Evolutionary conservation across 441 rosid species (phyloP), one percentile per base, ranked within the genome.

Genomic region (Codiaeum variegatum): DNA sequence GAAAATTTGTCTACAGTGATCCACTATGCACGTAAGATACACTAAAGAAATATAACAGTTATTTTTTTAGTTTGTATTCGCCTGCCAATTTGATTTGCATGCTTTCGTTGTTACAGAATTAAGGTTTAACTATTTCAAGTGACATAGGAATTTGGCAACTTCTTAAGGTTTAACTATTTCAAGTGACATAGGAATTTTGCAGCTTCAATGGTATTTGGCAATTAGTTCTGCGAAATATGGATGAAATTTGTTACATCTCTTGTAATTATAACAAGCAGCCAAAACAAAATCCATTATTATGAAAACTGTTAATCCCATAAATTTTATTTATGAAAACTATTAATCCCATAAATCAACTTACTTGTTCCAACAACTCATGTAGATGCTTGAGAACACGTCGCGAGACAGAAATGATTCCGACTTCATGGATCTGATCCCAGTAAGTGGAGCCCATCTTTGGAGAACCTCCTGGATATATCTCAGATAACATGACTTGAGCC

Each of bases 391-490:
- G 96, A 73, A 96, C 84, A 78, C 88, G 96, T 31, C 91, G 85
- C 72, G 86, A 83, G 55, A 89, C 92, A 78, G 96, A 88, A 73
- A 96, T 88, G 74, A 91, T 67, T 75, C 84, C 94, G 58, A 90
- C 90, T 86, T 93, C 97, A 66, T 81, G 93, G 82, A 93, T 91
- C 86, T 89, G 99, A 82, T 91, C 97, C 98, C 97, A 96, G 78
- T 93, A 81, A 68, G 91, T 88, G 77, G 90, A 86, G 26, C 97
- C 98, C 74, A 28, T 77, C 79, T 85, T 95, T 44, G 99, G 98
- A 82, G 93, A 85, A 80, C 93, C 93, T 84, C 99, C 99, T n/a
- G 99, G 99, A 87, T 90, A 96, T 81, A 96, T 91, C 86, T 96
- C 97, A 65, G 99, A 88, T 77, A 96, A 80, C 91, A 93, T 82